These are phyloP conservation scores for Pseudoneurospora amorphoporcata DNA, from an alignment of 495 filamentous ascomycete genomes.

Conservation along the genomic window DNA sequence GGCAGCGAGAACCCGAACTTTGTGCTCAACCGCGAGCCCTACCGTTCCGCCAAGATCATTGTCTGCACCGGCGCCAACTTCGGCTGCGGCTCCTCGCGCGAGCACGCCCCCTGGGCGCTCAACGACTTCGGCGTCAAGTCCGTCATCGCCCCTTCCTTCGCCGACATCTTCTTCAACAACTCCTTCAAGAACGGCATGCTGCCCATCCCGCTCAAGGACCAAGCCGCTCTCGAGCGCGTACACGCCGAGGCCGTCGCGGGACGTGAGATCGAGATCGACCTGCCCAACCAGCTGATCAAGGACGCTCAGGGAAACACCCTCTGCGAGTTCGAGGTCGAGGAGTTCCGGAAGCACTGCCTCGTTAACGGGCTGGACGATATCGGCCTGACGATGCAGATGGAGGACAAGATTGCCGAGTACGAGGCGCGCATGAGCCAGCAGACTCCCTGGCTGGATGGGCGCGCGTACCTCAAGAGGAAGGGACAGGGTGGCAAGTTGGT, in stretches of 20 bases:
- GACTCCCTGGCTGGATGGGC: conserved; percentile 90
- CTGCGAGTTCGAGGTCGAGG: conserved; percentile 73
- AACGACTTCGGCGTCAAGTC: conserved; percentile 94
- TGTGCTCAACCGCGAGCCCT: conserved; percentile 83
- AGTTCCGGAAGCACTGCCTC: conserved; percentile 88
- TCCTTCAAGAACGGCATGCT: conserved; percentile 99
- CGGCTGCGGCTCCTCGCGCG: conserved; percentile 85
- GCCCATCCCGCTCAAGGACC: conserved; percentile 64
- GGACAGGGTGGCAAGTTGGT: conserved; percentile 57
- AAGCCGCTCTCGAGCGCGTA: conserved; percentile 55
- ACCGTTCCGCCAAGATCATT: conserved; percentile 77
- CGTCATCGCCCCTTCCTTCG: conserved; percentile 85
- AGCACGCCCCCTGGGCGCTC: conserved; percentile 96
- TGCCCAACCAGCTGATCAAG: conserved; percentile 75
- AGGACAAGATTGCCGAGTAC: conserved; percentile 76
- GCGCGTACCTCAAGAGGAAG: conserved; percentile 66
- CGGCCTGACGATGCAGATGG: conserved; percentile 84
- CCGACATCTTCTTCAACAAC: conserved; percentile 99
- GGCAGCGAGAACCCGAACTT: conserved; percentile 70
- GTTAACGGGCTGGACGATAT: conserved; percentile 96
- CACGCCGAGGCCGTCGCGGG: conserved; percentile 74
- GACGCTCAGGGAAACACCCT: conserved; percentile 61
- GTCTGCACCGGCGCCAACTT: conserved; percentile 93
- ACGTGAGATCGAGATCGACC: conserved; percentile 82
- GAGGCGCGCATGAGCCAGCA: conserved; percentile 65